A percentile compares a stretch with the other conserved stretches of the same genome.
Conservation (phyloP, 371 early-diverging fungal species). For the Mortierella sp. region DNA sequence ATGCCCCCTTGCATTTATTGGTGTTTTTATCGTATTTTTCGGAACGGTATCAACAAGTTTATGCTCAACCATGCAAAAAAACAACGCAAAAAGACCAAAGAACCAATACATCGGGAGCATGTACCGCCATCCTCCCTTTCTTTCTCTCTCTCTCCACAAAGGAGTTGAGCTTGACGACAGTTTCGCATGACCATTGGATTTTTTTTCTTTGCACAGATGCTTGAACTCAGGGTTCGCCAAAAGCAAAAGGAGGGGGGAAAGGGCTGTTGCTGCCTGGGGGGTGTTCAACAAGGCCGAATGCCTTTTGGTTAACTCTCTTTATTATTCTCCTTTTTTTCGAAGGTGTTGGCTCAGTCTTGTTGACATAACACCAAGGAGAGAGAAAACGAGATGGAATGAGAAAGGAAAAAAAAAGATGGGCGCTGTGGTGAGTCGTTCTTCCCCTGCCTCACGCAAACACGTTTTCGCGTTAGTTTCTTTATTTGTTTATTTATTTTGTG, state of each 20-base stretch:
- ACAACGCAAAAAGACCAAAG: background rate
- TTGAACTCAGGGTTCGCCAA: no score
- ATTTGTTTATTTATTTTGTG: background rate
- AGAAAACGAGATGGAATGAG: background rate
- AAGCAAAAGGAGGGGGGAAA: background rate
- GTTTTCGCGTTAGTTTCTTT: conserved; percentile 3
- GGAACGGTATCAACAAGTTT: background rate
- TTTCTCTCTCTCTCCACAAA: background rate
- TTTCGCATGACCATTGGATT: no score
- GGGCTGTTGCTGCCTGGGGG: background rate
- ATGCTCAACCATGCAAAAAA: background rate
- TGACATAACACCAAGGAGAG: background rate
- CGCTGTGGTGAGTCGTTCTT: background rate
- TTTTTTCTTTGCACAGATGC: no score
- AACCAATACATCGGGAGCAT: background rate
- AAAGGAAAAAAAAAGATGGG: background rate
- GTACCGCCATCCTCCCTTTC: no score
- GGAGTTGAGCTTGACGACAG: background rate
- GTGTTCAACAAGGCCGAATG: background rate
- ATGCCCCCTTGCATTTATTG: background rate
- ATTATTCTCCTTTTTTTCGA: background rate
- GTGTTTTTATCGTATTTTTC: background rate
- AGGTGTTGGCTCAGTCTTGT: background rate
- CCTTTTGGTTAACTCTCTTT: background rate
- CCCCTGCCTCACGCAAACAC: background rate